These are phyloP conservation scores for Penicillium concentricum DNA, from an alignment of 2,329 filamentous ascomycete genomes.

Conservation along the genomic window DNA sequence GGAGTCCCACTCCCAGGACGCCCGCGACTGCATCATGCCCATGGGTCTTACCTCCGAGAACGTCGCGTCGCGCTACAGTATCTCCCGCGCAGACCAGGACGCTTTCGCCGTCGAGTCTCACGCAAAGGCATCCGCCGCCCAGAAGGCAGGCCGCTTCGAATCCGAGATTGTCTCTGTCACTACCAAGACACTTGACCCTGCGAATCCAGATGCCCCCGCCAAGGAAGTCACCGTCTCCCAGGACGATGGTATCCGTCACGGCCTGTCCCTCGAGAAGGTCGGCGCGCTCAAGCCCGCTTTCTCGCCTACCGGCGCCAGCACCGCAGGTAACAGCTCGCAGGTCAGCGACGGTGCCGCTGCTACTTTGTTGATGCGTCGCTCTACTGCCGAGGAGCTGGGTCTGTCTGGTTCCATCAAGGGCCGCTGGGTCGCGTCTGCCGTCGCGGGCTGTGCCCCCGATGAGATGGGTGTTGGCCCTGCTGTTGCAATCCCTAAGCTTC, in stretches of 20 bases:
- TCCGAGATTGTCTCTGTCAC: constrained; percentile 77
- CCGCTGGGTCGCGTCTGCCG: constrained; percentile 74
- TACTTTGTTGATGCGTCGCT: constrained; percentile 78
- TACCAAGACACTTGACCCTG: constrained; percentile 65
- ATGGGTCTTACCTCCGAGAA: constrained; percentile 93
- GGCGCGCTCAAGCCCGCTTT: constrained; percentile 84
- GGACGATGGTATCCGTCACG: constrained; percentile 80
- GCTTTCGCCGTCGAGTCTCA: constrained; percentile 76
- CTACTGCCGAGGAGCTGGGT: constrained; percentile 71
- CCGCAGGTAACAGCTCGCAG: constrained; percentile 82
- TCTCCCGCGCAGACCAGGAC: constrained; percentile 76
- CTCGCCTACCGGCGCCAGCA: constrained; percentile 69
- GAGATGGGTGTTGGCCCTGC: constrained; percentile 95
- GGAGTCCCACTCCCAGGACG: constrained; percentile 64
- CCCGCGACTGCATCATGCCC: constrained; percentile 84
- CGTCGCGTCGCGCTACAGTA: constrained; percentile 73
- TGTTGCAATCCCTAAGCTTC: constrained; percentile 77
- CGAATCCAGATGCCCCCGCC: constrained; percentile 57
- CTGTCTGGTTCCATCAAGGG: constrained; percentile 70
- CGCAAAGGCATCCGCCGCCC: constrained; percentile 68
- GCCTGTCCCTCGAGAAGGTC: constrained; percentile 67
- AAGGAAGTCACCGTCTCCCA: constrained; percentile 66
- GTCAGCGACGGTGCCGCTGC: constrained; percentile 87
- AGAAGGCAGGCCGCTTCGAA: constrained; percentile 68
- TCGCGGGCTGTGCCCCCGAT: constrained; percentile 77